Base-by-base conservation (phyloP, 176 grass and related monocot genomes). In the Poa annua region DNA sequence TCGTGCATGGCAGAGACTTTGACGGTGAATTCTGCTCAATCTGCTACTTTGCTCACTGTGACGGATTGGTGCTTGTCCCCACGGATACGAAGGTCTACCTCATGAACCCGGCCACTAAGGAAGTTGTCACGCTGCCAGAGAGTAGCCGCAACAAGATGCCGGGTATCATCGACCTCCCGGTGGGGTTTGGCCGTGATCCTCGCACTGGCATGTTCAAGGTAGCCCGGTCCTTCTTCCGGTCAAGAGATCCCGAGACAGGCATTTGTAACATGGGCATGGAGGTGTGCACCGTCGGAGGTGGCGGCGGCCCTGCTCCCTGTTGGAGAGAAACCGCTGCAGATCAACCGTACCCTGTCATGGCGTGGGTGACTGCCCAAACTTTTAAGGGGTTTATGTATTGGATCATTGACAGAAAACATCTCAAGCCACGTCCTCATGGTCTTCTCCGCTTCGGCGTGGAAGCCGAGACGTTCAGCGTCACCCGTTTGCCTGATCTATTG, bases 61-160 rank as follows among this genome's bases (percentile, higher is more conserved):
- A 83, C 5, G 71, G 70, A 2, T 15, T 84, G 57, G 71, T 84
- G 71, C 14, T 84, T 0, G 11, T 14, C 7, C 57, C 71, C 44
- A 65, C 42, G 0, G 29, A 45, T 3, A 75, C 20, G 13, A 4
- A 20, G 29, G 32, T 84, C 2, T 84, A 64, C 57, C 52, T 84
- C 32, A 52, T 24, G 4, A 75, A 84, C n/a, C 81, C 81, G 0
- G 71, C 71, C 2, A 84, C 71, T 0, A 38, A 32, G 44, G 45
- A 75, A 3, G 26, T 33, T 33, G 5, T 63, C 5, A 63, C 60
- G 5, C 60, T 63, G 60, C 60, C 60, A 12, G 13, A 63, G 60
- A 63, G 25, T 32, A 63, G 25, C 25, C 60, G 13, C 5, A 33
- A 63, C 60, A 63, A 7, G 25, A 63, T 12, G 26, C 25, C 25